These are phyloP conservation scores for Hebeloma cylindrosporum DNA, from an alignment of 768 basidiomycete genomes.

Conservation along the genomic window DNA sequence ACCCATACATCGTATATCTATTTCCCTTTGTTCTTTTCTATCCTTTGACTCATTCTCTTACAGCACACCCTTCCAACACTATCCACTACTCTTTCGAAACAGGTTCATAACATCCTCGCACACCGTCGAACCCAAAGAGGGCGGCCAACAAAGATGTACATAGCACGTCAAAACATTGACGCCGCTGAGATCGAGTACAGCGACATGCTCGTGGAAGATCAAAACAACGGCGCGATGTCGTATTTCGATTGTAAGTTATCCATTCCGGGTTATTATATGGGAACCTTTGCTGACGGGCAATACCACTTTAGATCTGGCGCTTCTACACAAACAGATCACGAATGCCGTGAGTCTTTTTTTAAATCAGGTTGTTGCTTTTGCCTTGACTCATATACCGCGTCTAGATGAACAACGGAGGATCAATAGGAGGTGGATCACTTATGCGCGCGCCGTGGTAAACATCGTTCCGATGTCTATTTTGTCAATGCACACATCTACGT, in stretches of 20 bases:
- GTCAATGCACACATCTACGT: too few relatives aligned
- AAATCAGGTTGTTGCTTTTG: neutral
- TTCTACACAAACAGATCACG: conserved; percentile 51
- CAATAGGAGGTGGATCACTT: conserved; percentile 35
- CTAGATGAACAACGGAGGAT: conserved; percentile 41
- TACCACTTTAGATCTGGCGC: conserved; percentile 40
- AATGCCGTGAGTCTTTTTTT: conserved; percentile 38
- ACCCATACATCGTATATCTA: conserved; percentile 63
- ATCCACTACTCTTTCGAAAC: conserved; percentile 73
- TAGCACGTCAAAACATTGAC: conserved; percentile 92
- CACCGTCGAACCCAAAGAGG: conserved; percentile 59
- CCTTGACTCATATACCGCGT: conserved; percentile 2
- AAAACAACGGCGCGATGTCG: conserved; percentile 93
- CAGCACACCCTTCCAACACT: conserved; percentile 73
- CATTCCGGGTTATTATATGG: neutral
- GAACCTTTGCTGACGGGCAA: conserved; percentile 6
- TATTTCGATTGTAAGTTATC: conserved; percentile 83
- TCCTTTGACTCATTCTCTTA: conserved; percentile 2
- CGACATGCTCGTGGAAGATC: conserved; percentile 96
- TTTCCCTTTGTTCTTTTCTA: conserved; percentile 1
- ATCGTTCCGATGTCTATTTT: neutral
- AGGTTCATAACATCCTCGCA: conserved; percentile 84
- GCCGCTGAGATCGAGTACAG: conserved; percentile 93
- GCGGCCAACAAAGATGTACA: conserved; percentile 54
- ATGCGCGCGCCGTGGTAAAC: conserved; percentile 46